Base-by-base conservation (phyloP, 2,329 filamentous ascomycete species). In the Thyridium curvatum region DNA sequence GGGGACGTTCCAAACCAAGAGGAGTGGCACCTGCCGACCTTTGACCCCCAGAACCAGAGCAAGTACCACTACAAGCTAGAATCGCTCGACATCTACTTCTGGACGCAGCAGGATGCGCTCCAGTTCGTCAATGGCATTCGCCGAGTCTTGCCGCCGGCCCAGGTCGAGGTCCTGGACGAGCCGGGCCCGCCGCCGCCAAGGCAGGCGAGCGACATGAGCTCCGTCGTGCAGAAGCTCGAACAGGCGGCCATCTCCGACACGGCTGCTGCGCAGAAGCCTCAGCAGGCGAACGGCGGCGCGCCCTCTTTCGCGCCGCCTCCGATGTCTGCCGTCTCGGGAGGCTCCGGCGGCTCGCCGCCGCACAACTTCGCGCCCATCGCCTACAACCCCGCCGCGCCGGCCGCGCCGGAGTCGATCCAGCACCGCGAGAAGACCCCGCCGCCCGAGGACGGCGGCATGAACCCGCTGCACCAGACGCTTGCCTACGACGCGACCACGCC, bases 391-490 rank as follows among this genome's bases (percentile, higher is more conserved):
- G 85, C 86, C 1, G 84, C 85, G 2, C 86, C 86, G 4, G 72
- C 84, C 1, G 83, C 84, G 0, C 84, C 85, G 1, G 85, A 90
- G 56, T 69, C 75, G 16, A 79, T 89, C 37, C 68, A 73, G 15
- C 77, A 86, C 56, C 74, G 86, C 35, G 86, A 90, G 59, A 89
- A 89, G 70, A 91, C 86, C 1, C 86, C 85, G 2, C 85, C 86
- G 4, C 83, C 82, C 4, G 75, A 81, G 28, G 85, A 89, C 50
- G 77, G 70, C 30, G 74, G 69, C 12, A 63, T 69, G 3, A 74
- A 79, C 48, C 78, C 77, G 3, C 60, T 82, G 16, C 70, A 72
- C 4, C 72, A 74, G 36, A 76, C 74, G 12, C 67, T 82, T 3
- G 69, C 66, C 17, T 67, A 75, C 35, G 78, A 83, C 46, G 72